phyloP scores from a whole-genome alignment of 305 asterid genomes.

The Fraxinus xanthoxyloides region DNA sequence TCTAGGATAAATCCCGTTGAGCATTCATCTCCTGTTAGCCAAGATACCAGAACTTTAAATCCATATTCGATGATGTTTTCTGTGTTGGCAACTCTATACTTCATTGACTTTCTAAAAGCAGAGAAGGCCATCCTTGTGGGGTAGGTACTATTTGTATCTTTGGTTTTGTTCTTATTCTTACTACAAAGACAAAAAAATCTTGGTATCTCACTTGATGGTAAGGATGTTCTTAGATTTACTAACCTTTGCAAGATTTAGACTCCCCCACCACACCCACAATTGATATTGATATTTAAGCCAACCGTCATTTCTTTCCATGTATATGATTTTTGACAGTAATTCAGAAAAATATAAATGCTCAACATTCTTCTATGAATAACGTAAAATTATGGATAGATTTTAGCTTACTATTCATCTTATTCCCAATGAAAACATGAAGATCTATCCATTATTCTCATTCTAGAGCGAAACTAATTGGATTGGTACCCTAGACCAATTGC shows the following conservation, averaged over 20 bases:
- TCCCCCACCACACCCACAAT: neutral
- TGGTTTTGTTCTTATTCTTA: constrained; percentile 10
- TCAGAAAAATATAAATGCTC: neutral
- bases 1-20: constrained; percentile 48
- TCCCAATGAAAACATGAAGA: neutral
- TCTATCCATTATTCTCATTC: neutral
- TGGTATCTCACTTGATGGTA: neutral
- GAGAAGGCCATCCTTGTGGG: constrained; percentile 84
- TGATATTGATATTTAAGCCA: neutral
- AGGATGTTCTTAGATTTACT: neutral
- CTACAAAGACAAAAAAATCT: neutral
- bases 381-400: neutral
- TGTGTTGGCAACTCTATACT: constrained; percentile 69
- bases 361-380: neutral
- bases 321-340: neutral
- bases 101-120: constrained; percentile 70
- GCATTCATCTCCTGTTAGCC: constrained; percentile 30
- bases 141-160: constrained; percentile 40
- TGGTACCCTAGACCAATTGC: neutral
- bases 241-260: neutral
- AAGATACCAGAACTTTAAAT: constrained; percentile 57
- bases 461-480: neutral
- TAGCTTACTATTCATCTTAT: neutral
- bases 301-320: neutral
- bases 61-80: constrained; percentile 80